phyloP scores from a whole-genome alignment of 495 filamentous ascomycete species.

The Aspergillus baeticus region DNA sequence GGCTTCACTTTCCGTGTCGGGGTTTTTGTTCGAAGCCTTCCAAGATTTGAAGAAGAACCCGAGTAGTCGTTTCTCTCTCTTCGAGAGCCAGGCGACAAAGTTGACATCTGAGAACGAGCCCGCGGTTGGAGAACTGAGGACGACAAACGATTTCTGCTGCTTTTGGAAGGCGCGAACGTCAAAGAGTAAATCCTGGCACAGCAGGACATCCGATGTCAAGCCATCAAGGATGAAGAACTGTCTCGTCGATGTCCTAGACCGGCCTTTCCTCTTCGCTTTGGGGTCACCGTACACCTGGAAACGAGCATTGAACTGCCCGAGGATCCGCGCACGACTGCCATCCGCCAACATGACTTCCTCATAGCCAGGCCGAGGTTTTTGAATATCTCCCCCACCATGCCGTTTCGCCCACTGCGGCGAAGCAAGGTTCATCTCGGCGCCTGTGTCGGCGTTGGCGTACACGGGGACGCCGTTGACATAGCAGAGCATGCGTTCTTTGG shows the following conservation, averaged over 20 bases:
- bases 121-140: not conserved
- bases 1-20: too few relatives aligned
- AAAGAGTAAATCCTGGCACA: not conserved
- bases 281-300: not conserved
- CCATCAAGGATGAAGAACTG: slow-evolving; percentile 3
- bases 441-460: slow-evolving; percentile 4
- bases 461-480: not conserved
- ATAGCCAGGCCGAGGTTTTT: not conserved
- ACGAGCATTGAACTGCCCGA: not conserved
- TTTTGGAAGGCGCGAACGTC: not conserved
- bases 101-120: slow-evolving; percentile 3
- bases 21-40: too few relatives aligned
- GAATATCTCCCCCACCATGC: not conserved
- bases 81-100: not conserved
- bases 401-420: not conserved
- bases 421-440: slow-evolving; percentile 5
- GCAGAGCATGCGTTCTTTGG: slow-evolving; percentile 2
- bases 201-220: not conserved
- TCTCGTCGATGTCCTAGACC: not conserved
- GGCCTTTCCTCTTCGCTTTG: not conserved
- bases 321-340: not conserved
- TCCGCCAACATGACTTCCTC: not conserved
- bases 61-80: not conserved
- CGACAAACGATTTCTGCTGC: not conserved
- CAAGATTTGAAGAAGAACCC: not conserved